phyloP scores from a whole-genome alignment of 371 early-diverging fungal species.

The Syncephalastrum racemosum region DNA sequence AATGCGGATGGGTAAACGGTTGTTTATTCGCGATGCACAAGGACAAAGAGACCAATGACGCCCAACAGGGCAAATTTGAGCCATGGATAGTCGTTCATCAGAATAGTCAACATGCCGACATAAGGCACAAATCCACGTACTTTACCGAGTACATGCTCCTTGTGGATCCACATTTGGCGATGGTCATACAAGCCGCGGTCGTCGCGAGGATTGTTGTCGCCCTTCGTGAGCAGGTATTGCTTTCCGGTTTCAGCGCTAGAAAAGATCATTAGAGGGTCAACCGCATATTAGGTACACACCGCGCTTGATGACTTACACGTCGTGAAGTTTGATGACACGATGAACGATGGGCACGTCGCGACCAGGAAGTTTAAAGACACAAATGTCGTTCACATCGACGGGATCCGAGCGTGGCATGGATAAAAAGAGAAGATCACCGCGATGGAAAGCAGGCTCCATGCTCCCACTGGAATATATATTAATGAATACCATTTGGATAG shows the following conservation, averaged over 20 bases:
- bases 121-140: slow-evolving; percentile 87
- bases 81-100: slow-evolving; percentile 94
- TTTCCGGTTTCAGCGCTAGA: slow-evolving; percentile 60
- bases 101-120: slow-evolving; percentile 96
- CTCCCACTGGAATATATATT: slow-evolving; percentile 71
- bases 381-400: slow-evolving; percentile 91
- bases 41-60: slow-evolving; percentile 72
- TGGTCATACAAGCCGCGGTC: slow-evolving; percentile 93
- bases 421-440: slow-evolving; percentile 97
- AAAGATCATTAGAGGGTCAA: not conserved
- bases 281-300: not conserved
- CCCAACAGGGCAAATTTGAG: slow-evolving; percentile 82
- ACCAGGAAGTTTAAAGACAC: slow-evolving; percentile 93
- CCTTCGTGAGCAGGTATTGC: slow-evolving; percentile 95
- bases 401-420: slow-evolving; percentile 65
- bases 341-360: slow-evolving; percentile 98
- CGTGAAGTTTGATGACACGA: slow-evolving; percentile 90
- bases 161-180: slow-evolving; percentile 89
- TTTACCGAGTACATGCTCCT: slow-evolving; percentile 86
- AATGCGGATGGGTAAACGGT: not conserved
- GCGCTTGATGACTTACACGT: slow-evolving; percentile 51
- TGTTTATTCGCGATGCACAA: slow-evolving; percentile 58
- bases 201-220: slow-evolving; percentile 95
- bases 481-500: too few species aligned
- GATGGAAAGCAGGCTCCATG: slow-evolving; percentile 98